Base-by-base conservation (phyloP, 345 rosid genomes). In the Syzygium grande region DNA sequence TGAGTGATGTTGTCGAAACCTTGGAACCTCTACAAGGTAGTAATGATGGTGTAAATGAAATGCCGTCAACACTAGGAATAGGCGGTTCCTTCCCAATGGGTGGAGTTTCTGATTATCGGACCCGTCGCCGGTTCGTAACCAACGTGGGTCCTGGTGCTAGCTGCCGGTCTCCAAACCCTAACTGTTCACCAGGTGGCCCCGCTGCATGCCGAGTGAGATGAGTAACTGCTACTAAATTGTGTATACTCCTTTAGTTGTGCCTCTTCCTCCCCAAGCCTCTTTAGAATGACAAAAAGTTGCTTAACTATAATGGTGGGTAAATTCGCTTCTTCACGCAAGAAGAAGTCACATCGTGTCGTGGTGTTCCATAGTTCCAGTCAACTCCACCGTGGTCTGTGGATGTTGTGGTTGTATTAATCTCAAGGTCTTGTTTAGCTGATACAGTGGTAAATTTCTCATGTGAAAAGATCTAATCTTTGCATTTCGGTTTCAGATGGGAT, bases 1-100 rank as follows among this genome's bases (percentile, higher is more conserved):
- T 96, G 99, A 95, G 98, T 54, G 99, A 97, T 80, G 99, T 97
- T 77, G 99, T 96, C 30, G 98, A 97, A 92, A 96, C 99, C 80
- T 84, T 97, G 91, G 98, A 95, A 90, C 98, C 99, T 87, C 90
- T 95, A 89, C 99, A 97, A 89, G 94, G 95, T 85, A 89, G 91
- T 56, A 87, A 87, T 52, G 94, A 93, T 79, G 90, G 91, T 52
- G 87, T 92, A 54, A 90, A 43, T 90, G 94, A 93, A 89, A 91
- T 93, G 54, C 90, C 93, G 9, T 90, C 90, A 19, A 89, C 94
- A 87, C 84, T 90, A 54, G 88, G 91, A 68, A 87, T 86, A 51
- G 87, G 93, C 43, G 25, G 92, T 84, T 93, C 94, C 30, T 96
- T 96, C 87, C 95, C 98, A 53, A 94, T 93, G 95, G 97, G 96